phyloP scores from a whole-genome alignment of 1,284 basidiomycete genomes.

The Cystobasidium pallidum region DNA sequence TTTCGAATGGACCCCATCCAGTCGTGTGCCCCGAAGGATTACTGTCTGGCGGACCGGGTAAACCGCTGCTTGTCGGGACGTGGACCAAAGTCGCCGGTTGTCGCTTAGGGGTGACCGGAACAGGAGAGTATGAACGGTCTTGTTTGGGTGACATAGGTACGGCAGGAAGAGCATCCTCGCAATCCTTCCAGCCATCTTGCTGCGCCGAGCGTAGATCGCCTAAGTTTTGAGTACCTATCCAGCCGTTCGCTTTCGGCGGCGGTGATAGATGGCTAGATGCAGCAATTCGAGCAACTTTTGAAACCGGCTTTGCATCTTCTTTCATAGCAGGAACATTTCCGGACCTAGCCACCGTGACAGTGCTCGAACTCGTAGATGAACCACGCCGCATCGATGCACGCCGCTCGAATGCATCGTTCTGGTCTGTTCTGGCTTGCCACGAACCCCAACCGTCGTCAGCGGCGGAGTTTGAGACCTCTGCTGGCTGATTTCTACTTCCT shows the following conservation, averaged over 20 bases:
- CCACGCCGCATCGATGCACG: conserved; percentile 7
- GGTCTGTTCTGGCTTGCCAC: conserved; percentile 2
- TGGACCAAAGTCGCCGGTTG: background rate
- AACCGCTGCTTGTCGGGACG: background rate
- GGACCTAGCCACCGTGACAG: background rate
- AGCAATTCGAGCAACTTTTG: background rate
- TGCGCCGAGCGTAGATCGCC: background rate
- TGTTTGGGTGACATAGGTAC: background rate
- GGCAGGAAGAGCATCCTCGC: background rate
- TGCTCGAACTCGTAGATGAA: background rate
- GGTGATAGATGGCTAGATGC: background rate
- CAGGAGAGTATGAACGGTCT: too few relatives aligned
- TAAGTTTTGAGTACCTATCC: conserved; percentile 1
- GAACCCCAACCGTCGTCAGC: conserved; percentile 14
- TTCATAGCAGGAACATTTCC: background rate
- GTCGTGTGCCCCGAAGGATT: background rate
- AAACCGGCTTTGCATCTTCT: background rate
- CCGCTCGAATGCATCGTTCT: conserved; percentile 27
- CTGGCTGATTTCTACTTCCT: background rate
- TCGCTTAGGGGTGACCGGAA: background rate
- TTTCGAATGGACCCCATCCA: conserved; percentile 1
- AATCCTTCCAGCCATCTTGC: background rate
- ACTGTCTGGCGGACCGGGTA: background rate
- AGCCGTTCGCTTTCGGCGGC: background rate
- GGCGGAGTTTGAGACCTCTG: background rate